phyloP scores from a whole-genome alignment of 2,329 filamentous ascomycete genomes.

The Fusarium sp. region DNA sequence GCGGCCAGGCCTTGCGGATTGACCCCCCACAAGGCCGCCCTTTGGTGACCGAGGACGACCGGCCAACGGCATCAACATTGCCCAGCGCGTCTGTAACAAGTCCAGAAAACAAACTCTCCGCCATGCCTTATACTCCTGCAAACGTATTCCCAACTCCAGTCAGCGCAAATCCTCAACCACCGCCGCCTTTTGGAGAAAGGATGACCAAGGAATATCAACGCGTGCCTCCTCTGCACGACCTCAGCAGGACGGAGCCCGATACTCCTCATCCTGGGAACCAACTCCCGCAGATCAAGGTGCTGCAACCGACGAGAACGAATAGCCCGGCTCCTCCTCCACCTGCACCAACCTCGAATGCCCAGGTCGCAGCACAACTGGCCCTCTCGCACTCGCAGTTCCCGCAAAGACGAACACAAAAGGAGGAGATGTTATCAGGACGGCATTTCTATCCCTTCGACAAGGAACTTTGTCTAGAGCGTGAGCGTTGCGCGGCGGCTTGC shows the following conservation, averaged over 20 bases:
- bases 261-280: conserved; percentile 59
- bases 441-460: conserved; percentile 81
- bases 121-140: conserved; percentile 61
- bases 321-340: conserved; percentile 55
- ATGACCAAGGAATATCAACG: conserved; percentile 67
- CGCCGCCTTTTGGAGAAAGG: conserved; percentile 57
- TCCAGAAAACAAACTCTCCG: conserved; percentile 68
- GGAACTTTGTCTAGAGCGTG: conserved; percentile 81
- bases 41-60: conserved; percentile 64
- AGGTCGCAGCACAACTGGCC: conserved; percentile 66
- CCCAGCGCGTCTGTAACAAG: conserved; percentile 65
- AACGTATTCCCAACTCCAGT: conserved; percentile 69
- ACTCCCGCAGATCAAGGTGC: conserved; percentile 65
- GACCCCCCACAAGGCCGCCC: conserved; percentile 67
- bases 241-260: conserved; percentile 63
- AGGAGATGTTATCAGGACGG: conserved; percentile 84
- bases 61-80: conserved; percentile 65
- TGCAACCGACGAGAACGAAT: conserved; percentile 59
- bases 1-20: conserved; percentile 67
- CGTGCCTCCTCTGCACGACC: conserved; percentile 67
- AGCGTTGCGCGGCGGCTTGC: conserved; percentile 80
- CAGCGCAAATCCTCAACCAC: conserved; percentile 60
- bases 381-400: conserved; percentile 63
- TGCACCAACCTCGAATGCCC: conserved; percentile 54
- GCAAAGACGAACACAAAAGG: conserved; percentile 72